Percentiles rank a stretch among this genome's conserved stretches.
These are phyloP conservation scores for Yamadazyma sp. DNA, from an alignment of 805 yeast genomes.

Conservation along the genomic window DNA sequence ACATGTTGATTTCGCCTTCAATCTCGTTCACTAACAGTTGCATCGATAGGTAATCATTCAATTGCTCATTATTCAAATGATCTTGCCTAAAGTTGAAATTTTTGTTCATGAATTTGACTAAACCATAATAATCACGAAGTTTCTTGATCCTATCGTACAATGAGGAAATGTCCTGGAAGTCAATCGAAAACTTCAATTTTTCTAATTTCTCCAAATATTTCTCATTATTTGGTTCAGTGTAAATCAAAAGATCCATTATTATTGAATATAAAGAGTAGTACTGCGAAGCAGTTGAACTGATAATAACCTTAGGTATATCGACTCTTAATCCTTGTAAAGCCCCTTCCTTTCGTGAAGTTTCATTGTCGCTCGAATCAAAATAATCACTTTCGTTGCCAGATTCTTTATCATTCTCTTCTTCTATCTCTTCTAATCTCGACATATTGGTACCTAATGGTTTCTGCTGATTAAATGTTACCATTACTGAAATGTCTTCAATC, in stretches of 20 bases:
- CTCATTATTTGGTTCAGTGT: conserved; percentile 68
- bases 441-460: conserved; percentile 24
- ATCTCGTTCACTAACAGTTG: conserved; percentile 30
- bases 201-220: conserved; percentile 56
- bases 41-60: conserved; percentile 41
- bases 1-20: conserved; percentile 29
- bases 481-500: conserved; percentile 61
- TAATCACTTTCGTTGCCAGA: conserved; percentile 1
- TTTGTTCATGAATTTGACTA: conserved; percentile 39
- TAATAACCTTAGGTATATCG: conserved; percentile 66
- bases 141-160: conserved; percentile 45
- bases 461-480: conserved; percentile 52
- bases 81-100: conserved; percentile 50
- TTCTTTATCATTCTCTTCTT: not conserved
- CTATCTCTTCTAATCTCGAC: conserved; percentile 2
- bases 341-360: not conserved
- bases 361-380: conserved; percentile 1
- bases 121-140: conserved; percentile 48
- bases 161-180: conserved; percentile 56
- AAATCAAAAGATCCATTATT: conserved; percentile 60
- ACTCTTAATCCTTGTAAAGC: conserved; percentile 42
- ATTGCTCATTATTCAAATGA: conserved; percentile 47
- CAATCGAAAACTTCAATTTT: conserved; percentile 66
- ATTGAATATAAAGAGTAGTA: conserved; percentile 66
- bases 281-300: conserved; percentile 71